Base-by-base conservation (phyloP, 441 rosid genomes). In the Populus hybrid region DNA sequence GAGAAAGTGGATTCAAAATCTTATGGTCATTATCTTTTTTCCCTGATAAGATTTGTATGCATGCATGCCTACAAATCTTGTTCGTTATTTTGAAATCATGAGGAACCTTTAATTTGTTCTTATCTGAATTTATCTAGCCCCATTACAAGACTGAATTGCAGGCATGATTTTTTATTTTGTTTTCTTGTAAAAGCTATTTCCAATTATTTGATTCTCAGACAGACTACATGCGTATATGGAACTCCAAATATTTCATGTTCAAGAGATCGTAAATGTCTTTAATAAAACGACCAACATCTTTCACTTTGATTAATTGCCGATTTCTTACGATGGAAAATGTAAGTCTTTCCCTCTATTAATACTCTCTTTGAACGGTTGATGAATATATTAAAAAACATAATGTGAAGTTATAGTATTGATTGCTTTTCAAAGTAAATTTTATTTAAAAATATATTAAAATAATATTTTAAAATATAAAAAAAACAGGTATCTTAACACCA, bases 91-190 rank as follows among this genome's bases (percentile, higher is more conserved):
- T 71, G n/a, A 12, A 46, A 35, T 66, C 57, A 71, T 61, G 77
- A 66, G 10, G 28, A 30, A 57, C 76, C 76, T 73, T 30, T 53
- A 6, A 61, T 78, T 81, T 81, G 78, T 53, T 75, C 75, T 75
- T 72, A 66, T 78, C 8, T 78, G 36, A 38, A 21, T 18, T 4
- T 7, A 1, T 50, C 68, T 72, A 32, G 30, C 67, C 72, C 30
- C 53, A n/a, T 40, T 30, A 6, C 46, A 61, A 74, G 8, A 78
- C 74, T 81, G 80, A 76, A 65, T 65, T 76, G 20, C 8, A 30
- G 32, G 57, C 57, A 46, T 46, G 57, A 14, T 40, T 21, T 10
- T 77, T 77, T 75, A 32, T 74, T 40, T 61, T 28, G 4, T 81
- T 73, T 69, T 70, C 0, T 46, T 10, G 14, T 14, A 6, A 65